These are phyloP conservation scores for Candida michaelii DNA, from an alignment of 805 yeast genomes.

Conservation along the genomic window DNA sequence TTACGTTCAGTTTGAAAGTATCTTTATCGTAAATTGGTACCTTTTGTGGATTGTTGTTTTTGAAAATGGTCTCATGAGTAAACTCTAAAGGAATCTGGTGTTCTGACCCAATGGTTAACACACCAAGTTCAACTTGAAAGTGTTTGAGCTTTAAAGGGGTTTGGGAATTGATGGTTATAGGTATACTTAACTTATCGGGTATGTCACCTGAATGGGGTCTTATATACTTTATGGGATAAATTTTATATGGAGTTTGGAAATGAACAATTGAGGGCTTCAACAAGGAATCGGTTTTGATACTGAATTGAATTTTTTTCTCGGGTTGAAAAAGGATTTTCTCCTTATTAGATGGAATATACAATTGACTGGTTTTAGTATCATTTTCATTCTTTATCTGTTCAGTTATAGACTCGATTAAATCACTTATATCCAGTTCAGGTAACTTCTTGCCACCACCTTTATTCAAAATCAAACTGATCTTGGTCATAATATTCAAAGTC, in stretches of 20 bases:
- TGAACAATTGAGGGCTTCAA: background rate
- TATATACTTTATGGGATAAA: constrained; percentile 22
- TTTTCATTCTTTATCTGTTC: constrained; percentile 4
- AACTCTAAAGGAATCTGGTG: constrained; percentile 40
- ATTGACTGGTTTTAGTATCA: constrained; percentile 20
- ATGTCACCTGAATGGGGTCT: constrained; percentile 17
- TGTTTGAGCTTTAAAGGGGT: constrained; percentile 24
- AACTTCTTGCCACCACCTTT: background rate
- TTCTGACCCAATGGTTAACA: constrained; percentile 30
- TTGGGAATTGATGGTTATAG: constrained; percentile 6
- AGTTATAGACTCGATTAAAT: constrained; percentile 7
- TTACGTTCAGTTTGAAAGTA: constrained; percentile 24
- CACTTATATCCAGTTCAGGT: background rate
- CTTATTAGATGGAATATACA: constrained; percentile 16
- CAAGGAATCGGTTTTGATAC: background rate
- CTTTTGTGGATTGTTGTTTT: constrained; percentile 16
- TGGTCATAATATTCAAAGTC: constrained; percentile 16
- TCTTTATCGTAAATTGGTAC: constrained; percentile 20
- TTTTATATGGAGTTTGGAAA: constrained; percentile 16
- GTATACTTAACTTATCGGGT: constrained; percentile 7
- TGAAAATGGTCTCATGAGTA: constrained; percentile 34
- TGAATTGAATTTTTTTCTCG: background rate
- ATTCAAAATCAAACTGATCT: background rate
- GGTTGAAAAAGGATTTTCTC: constrained; percentile 6
- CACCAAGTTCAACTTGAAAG: constrained; percentile 29